These are phyloP conservation scores for Penicillium bialowiezense DNA, from an alignment of 495 filamentous ascomycete genomes.

Conservation along the genomic window DNA sequence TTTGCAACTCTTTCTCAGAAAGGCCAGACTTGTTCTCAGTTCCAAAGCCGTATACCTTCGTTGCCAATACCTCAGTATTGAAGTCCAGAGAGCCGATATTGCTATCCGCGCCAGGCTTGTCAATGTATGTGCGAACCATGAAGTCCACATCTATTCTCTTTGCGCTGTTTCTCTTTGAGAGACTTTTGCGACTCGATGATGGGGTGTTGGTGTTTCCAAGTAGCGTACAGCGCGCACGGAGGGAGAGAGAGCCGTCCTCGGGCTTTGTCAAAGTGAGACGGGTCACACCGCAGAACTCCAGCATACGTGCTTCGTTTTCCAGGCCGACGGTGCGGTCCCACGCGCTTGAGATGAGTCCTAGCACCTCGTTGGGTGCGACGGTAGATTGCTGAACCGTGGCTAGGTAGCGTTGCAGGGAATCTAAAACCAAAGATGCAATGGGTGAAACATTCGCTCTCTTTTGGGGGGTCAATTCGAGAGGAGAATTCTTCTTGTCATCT, in stretches of 20 bases:
- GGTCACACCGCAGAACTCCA: constrained; percentile 46
- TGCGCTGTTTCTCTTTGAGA: constrained; percentile 10
- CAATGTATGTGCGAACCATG: constrained; percentile 31
- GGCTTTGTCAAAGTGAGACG: constrained; percentile 35
- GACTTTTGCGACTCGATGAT: constrained; percentile 16
- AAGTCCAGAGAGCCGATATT: constrained; percentile 33
- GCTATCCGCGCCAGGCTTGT: constrained; percentile 8
- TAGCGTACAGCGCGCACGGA: constrained; percentile 41
- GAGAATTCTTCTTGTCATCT: constrained; percentile 18
- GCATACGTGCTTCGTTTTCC: constrained; percentile 46
- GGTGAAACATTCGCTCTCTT: constrained; percentile 27
- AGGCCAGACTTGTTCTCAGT: constrained; percentile 27
- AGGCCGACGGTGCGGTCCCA: constrained; percentile 39
- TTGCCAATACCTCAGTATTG: constrained; percentile 40
- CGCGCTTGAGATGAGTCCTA: constrained; percentile 38
- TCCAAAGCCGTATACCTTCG: constrained; percentile 47
- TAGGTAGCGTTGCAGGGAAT: constrained; percentile 35
- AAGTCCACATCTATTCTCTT: constrained; percentile 45
- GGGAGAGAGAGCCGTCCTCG: constrained; percentile 24
- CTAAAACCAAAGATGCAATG: constrained; percentile 36
- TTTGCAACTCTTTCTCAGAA: constrained; percentile 37
- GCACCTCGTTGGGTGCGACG: constrained; percentile 32
- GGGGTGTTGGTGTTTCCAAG: constrained; percentile 22
- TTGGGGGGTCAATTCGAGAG: constrained; percentile 28
- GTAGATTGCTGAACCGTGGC: constrained; percentile 30